phyloP scores from a whole-genome alignment of 2,329 filamentous ascomycete species.

The Trichoderma gracile region DNA sequence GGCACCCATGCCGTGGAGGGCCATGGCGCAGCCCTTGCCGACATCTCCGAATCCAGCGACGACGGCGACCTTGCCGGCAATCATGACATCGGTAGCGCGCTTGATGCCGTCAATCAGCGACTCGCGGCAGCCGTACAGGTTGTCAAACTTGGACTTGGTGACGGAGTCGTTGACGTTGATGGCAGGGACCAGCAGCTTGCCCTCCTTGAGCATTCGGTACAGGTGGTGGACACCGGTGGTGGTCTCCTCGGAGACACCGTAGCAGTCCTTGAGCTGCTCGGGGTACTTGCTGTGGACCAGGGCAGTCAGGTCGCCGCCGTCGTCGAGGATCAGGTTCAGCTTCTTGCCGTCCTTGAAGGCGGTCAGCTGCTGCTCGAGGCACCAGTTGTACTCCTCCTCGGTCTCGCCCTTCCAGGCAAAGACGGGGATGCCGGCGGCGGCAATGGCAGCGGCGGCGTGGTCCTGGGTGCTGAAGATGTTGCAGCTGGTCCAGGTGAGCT shows the following conservation, averaged over 20 bases:
- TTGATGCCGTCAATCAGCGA: slow-evolving; percentile 99
- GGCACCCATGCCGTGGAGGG: slow-evolving; percentile 95
- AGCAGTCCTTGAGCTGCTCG: slow-evolving; percentile 97
- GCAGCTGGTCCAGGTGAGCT: slow-evolving; percentile 98
- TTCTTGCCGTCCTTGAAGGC: slow-evolving; percentile 96
- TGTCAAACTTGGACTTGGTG: slow-evolving; percentile 99
- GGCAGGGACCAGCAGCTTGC: slow-evolving; percentile 84
- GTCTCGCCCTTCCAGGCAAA: slow-evolving; percentile 84
- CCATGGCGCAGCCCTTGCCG: slow-evolving; percentile 96
- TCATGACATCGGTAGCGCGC: slow-evolving; percentile 99
- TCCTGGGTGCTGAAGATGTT: slow-evolving; percentile 99
- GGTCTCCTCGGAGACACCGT: slow-evolving; percentile 98
- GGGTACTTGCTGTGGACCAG: slow-evolving; percentile 98
- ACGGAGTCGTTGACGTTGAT: slow-evolving; percentile 99
- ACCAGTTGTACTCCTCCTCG: slow-evolving; percentile 99
- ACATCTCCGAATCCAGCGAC: slow-evolving; percentile 99
- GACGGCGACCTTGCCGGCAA: slow-evolving; percentile 97
- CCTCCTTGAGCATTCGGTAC: slow-evolving; percentile 95
- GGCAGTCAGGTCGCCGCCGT: slow-evolving; percentile 94
- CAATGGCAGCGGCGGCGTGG: slow-evolving; percentile 96
- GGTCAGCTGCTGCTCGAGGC: slow-evolving; percentile 94
- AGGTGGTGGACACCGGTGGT: slow-evolving; percentile 99
- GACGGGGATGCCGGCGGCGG: slow-evolving; percentile 87
- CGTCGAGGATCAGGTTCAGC: slow-evolving; percentile 98
- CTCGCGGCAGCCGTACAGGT: slow-evolving; percentile 99